These are phyloP conservation scores for Balamuthia mandrillaris DNA, from an alignment of 208 protist species.

Conservation along the genomic window DNA sequence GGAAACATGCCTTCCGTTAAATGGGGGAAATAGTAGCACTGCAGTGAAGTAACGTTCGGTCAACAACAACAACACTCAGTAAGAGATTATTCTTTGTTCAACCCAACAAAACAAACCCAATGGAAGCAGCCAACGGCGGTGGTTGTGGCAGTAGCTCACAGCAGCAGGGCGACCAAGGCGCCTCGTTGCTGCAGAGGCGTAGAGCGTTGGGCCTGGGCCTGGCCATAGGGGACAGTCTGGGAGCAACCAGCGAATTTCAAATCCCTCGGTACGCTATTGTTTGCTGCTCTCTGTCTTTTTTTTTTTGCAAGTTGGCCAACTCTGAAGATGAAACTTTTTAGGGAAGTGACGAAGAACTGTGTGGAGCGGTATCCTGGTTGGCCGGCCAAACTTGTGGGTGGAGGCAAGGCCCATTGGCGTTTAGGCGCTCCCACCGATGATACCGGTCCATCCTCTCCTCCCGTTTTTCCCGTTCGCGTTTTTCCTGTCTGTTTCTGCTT, in stretches of 20 bases:
- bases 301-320: not conserved
- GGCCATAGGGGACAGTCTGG: conserved; percentile 21
- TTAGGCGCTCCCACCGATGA: conserved; percentile 11
- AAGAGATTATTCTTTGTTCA: no score
- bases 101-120: no score
- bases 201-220: not conserved
- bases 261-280: not conserved
- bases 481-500: not conserved
- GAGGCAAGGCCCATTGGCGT: conserved; percentile 8
- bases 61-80: no score
- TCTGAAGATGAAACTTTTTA: not conserved
- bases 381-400: conserved; percentile 29
- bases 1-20: no score
- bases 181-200: not conserved
- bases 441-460: not conserved
- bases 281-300: not conserved
- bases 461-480: not conserved
- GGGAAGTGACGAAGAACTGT: conserved; percentile 15
- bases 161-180: no score
- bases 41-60: no score
- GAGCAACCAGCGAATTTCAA: conserved; percentile 17
- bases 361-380: conserved; percentile 9
- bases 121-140: no score
- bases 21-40: no score
- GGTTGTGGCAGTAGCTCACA: no score